These are phyloP conservation scores for Zygnema circumcarinatum DNA, from an alignment of 139 green algal genomes.

Conservation along the genomic window DNA sequence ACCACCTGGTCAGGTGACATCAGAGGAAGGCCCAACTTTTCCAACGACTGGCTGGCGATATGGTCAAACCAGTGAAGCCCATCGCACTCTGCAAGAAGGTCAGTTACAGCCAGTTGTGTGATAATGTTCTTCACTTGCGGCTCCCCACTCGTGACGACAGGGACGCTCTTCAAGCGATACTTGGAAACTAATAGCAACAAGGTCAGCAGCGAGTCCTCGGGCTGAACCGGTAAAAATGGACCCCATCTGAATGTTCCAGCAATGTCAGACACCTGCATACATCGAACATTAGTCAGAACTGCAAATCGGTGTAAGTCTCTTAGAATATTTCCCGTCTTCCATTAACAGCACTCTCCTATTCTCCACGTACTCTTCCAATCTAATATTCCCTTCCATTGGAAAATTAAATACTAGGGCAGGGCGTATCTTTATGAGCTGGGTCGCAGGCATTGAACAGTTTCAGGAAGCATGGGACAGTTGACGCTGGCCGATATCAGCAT, in stretches of 20 bases:
- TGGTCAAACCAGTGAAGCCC: slow-evolving; percentile 54
- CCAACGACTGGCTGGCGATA: slow-evolving; percentile 22
- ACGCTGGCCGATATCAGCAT: no score
- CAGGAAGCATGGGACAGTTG: no score
- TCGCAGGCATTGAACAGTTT: no score
- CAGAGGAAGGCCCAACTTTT: slow-evolving; percentile 37
- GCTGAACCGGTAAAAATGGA: slow-evolving; percentile 48
- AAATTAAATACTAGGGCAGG: no score
- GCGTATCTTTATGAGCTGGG: no score
- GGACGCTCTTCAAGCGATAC: slow-evolving; percentile 50
- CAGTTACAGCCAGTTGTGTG: slow-evolving; percentile 41
- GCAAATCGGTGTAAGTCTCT: no score
- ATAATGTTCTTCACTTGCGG: slow-evolving; percentile 43
- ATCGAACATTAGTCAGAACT: neutral
- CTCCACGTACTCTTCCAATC: no score
- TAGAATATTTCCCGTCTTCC: no score
- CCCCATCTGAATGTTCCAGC: slow-evolving; percentile 52
- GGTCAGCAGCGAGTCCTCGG: slow-evolving; percentile 46
- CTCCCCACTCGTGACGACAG: slow-evolving; percentile 36
- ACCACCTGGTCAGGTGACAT: slow-evolving; percentile 29
- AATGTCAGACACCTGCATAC: slow-evolving; percentile 42
- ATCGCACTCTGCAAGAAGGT: slow-evolving; percentile 48
- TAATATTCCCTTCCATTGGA: no score
- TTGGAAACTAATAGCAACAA: slow-evolving; percentile 54
- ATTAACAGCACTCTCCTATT: no score